phyloP scores from a whole-genome alignment of 129 eudicot genomes.

The Oenanthe sinensis region DNA sequence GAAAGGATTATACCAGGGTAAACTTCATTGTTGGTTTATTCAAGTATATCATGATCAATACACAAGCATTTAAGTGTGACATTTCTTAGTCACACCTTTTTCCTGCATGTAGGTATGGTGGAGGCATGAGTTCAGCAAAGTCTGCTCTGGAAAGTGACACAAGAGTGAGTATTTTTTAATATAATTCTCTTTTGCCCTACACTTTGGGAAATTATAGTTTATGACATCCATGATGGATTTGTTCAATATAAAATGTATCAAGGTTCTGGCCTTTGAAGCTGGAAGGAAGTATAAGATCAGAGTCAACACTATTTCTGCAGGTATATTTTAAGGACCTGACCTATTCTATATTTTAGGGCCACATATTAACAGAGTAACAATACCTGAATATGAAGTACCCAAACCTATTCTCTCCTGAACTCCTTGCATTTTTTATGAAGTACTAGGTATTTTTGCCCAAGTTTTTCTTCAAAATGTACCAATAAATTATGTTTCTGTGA shows the following conservation, averaged over 20 bases:
- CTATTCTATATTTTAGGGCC: neutral
- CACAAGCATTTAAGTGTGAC: neutral
- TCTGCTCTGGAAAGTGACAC: conserved; percentile 95
- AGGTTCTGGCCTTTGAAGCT: conserved; percentile 97
- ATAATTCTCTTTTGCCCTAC: neutral
- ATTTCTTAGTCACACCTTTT: conserved; percentile 2
- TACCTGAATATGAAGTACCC: neutral
- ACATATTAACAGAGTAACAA: neutral
- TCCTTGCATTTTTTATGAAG: neutral
- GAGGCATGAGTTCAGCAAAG: conserved; percentile 99
- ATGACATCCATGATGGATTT: conserved; percentile 3
- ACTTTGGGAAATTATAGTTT: neutral
- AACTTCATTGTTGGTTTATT: conserved; percentile 1
- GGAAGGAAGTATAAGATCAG: conserved; percentile 71
- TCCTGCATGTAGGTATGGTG: conserved; percentile 60
- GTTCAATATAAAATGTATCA: conserved; percentile 2
- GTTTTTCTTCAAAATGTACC: neutral
- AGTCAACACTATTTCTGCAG: conserved; percentile 94
- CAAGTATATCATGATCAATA: conserved; percentile 1
- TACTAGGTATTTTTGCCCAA: neutral
- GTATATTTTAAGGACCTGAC: conserved; percentile 14
- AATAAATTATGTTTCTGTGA: neutral
- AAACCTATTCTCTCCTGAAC: neutral
- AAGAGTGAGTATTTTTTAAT: conserved; percentile 25
- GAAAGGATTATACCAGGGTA: conserved; percentile 96